Evolutionary conservation across 148 eudicot species (phyloP), one percentile per base, ranked within the genome.

Genomic region (Chenopodium album): DNA sequence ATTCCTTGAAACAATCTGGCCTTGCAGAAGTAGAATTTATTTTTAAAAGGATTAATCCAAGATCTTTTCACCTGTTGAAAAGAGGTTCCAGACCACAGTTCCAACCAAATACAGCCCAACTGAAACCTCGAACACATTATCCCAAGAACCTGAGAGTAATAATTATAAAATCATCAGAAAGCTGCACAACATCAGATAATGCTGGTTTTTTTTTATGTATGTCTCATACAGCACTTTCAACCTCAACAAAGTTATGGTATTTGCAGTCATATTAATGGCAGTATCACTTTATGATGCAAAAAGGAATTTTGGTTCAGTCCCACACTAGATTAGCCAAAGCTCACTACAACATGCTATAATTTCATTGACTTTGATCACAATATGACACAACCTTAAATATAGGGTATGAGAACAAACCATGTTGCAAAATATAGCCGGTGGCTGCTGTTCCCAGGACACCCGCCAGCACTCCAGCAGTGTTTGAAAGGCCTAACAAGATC

Each of bases 351-450:
- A 26, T 3, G 9, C 29, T 34, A 50, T 37, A 31, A 19, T 9
- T 3, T 31, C 46, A 44, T 3, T 54, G 41, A 14, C 5, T 63
- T 59, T 71, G 77, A 60, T 62, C 71, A 73, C 77, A 41, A 41
- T 14, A 22, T 37, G 10, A 23, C 71, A 77, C 14, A 12, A 52
- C 76, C 20, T 52, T 7, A 73, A 72, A 23, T 62, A 34, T 22
- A 85, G 47, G 63, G 67, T 48, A 79, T 54, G 48, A 80, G 41
- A 62, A 62, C 85, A 67, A 85, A 95, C 98, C 98, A 60, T 94
- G 98, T 86, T 94, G 98, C 90, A 94, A 88, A 74, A 94, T 94
- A 80, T 94, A 94, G 82, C 98, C 98, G 26, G 98, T 94, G 83
- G 98, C 93, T 62, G 97, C 97, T 20, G 98, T 94, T 77, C 98